Base-by-base conservation (phyloP, 139 green algal species). In the Coelastrella sp. region DNA sequence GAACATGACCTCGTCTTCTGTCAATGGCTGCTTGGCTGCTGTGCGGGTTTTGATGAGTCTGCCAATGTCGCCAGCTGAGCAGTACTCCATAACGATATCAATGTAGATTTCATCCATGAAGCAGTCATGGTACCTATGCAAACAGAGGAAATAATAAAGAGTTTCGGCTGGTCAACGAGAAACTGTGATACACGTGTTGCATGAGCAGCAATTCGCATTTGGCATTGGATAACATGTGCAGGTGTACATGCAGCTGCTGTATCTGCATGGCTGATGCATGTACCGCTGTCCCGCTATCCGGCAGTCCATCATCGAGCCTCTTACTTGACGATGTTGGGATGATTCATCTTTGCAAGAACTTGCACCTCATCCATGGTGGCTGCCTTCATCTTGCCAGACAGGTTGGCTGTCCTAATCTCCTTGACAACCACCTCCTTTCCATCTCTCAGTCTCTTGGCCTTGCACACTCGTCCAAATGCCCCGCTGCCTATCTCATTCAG, bases 321-420 rank as follows among this genome's bases (percentile, higher is more conserved):
- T 49, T 49, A 49, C 73, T 95, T 92, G 49, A 97, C 95, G 8
- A 97, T 93, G 91, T 96, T 97, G 68, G 95, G 95, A 87, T 97
- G 96, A 61, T 94, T 85, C 85, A 97, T 76, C n/a, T 91, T 78
- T 10, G 91, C 84, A 65, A 97, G 93, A 66, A 97, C 91, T 24
- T 95, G 49, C 14, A 86, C 81, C 81, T 86, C 75, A 9, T 82
- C 75, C 75, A 82, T 82, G 27, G 24, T 82, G 4, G 75, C 22
- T 8, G n/a, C 75, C 7, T 27, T 24, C 57, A 57, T 72, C 72
- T 73, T 83, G n/a, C 12, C 22, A 14, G 76, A 70, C 35, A 80
- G 60, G 8, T 27, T n/a, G 7, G 87, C 57, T 15, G 80, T 88
- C 65, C 86, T 90, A 19, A 95, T 94, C 89, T 92, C 90, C 89